These are phyloP conservation scores for Verbena officinalis DNA, from an alignment of 257 asterid species.

Conservation along the genomic window DNA sequence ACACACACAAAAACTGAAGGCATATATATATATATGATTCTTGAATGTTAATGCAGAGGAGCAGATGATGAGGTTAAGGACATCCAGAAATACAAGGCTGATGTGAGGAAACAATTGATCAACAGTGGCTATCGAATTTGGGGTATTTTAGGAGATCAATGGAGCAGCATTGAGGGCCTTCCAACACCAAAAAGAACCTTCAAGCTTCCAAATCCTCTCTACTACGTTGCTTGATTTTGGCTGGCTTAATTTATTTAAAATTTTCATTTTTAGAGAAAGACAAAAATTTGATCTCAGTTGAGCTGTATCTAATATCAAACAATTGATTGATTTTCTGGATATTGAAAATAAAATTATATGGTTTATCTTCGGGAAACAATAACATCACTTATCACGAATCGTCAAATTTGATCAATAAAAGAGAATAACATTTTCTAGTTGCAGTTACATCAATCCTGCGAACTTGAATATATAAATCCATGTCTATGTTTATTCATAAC, in stretches of 20 bases:
- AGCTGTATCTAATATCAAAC: background rate
- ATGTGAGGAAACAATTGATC: slow-evolving; percentile 55
- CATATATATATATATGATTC: background rate
- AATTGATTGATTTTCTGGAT: background rate
- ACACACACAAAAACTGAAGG: background rate
- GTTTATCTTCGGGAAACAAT: too few relatives aligned
- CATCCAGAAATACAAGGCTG: slow-evolving; percentile 51
- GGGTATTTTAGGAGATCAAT: slow-evolving; percentile 74
- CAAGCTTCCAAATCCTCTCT: slow-evolving; percentile 78
- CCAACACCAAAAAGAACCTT: slow-evolving; percentile 64
- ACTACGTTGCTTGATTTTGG: slow-evolving; percentile 51
- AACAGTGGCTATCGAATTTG: slow-evolving; percentile 53
- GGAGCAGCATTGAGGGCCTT: slow-evolving; percentile 77
- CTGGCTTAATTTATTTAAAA: background rate
- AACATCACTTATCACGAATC: too few relatives aligned
- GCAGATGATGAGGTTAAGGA: slow-evolving; percentile 47
- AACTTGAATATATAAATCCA: background rate
- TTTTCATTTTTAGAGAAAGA: too few relatives aligned
- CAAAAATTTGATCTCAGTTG: background rate
- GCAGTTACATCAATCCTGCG: background rate
- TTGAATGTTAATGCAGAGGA: slow-evolving; percentile 36
- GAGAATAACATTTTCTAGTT: background rate
- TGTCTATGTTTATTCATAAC: background rate
- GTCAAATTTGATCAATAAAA: background rate
- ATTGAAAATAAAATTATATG: background rate